Evolutionary conservation across 805 yeast genomes (phyloP), one percentile per base, ranked within the genome.

Genomic region (Wickerhamomyces tratensis): DNA sequence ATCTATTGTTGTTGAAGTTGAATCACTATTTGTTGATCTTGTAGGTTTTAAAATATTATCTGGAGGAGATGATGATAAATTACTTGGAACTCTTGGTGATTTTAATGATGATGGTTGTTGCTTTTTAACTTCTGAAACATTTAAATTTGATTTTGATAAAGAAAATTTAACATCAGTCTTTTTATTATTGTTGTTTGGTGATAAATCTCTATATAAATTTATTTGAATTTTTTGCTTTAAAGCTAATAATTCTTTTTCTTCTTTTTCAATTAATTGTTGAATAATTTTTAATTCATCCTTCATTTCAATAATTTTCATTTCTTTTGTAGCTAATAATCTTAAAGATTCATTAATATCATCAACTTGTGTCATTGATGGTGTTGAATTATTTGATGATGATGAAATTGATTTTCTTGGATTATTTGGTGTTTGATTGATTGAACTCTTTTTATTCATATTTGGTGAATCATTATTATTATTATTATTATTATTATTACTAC

Each of bases 291-390:
- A 45, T 25, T 64, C 69, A 37, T 69, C 71, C 47, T 77, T 80
- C 37, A 81, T 59, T 49, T 82, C 88, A 40, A 82, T 71, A 29
- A 82, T 64, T 26, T 72, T 74, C 74, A 79, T 74, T 54, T 83
- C 93, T 52, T 80, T 82, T 36, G 76, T 63, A 0, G 91, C 91
- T 38, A 83, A 61, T 8, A 70, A 62, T 46, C 86, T 68, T 39
- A 82, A 59, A 39, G 79, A 73, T 5, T 71, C 75, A 44, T 76
- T 77, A 6, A 80, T 63, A 36, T 69, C 77, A 14, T 47, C 55
- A 15, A 49, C 49, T 5, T 41, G 9, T 20, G 38, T 8, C 42
- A 44, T 25, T 36, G 43, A 29, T 25, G 40, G 39, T 8, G 29
- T 29, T 29, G 35, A 5, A 12, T 39, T 20, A 27, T 31, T n/a